Base-by-base conservation (phyloP, 257 asterid species). In the Gynochthodes officinalis region DNA sequence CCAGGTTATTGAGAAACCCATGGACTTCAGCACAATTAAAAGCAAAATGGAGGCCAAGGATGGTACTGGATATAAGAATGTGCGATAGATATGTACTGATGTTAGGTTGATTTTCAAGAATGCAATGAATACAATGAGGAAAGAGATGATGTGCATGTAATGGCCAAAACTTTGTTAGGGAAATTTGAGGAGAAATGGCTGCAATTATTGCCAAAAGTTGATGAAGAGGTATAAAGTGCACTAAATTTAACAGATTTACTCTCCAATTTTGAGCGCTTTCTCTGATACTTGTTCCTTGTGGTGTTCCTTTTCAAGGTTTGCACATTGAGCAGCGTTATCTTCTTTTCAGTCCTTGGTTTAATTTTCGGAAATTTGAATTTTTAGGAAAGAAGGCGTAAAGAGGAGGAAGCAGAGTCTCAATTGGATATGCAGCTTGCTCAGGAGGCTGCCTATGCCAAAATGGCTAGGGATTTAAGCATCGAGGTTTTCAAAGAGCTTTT, bases 1-100 rank as follows among this genome's bases (percentile, higher is more conserved):
- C 72, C 77, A 93, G 98, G 92, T 93, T 73, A 93, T 93, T 79
- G 92, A 90, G 85, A 93, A 90, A 86, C 98, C 98, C 48, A 90
- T 93, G 97, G 98, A 93, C 80, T 93, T 93, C 76, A 89, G 96
- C 81, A 90, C 98, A 44, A 79, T 93, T 74, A 84, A 81, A 80
- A 82, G 79, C 81, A 90, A 89, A 84, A 93, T 93, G 96, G 97
- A 93, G 86, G 92, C 88, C 69, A 86, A 86, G 79, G 97, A 88
- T 82, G 94, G 87, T 73, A 73, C 78, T 79, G 98, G 92, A 42
- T 93, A 90, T 74, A 89, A 88, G 79, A 84, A 88, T 76, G 97
- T 93, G 67, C 86, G 97, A 39, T 97, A 93, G 84, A 88, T 93
- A 67, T 83, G 90, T 57, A 84, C 97, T 28, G 98, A 90, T 64